phyloP scores from a whole-genome alignment of 2,329 filamentous ascomycete genomes.

The Geosmithia flava region DNA sequence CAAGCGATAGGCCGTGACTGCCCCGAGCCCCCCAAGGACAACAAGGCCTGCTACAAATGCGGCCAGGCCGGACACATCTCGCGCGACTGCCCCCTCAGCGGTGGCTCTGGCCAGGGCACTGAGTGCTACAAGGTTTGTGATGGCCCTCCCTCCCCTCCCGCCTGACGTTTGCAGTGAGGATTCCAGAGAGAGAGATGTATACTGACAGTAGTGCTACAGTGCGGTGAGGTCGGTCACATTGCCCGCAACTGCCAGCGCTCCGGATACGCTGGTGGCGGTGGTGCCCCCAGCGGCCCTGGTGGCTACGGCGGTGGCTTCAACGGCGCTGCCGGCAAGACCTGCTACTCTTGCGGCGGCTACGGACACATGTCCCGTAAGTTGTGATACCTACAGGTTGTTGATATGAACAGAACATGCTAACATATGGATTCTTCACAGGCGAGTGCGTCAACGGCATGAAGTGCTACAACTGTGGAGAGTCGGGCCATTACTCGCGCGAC shows the following conservation, averaged over 20 bases:
- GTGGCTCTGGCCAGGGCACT: constrained; percentile 35
- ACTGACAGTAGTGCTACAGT: constrained; percentile 30
- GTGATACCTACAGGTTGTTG: constrained; percentile 7
- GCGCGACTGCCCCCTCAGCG: constrained; percentile 62
- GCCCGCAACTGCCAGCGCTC: constrained; percentile 76
- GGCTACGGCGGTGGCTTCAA: constrained; percentile 35
- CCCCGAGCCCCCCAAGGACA: constrained; percentile 79
- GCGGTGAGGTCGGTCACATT: constrained; percentile 91
- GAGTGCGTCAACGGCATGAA: constrained; percentile 99
- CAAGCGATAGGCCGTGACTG: constrained; percentile 67
- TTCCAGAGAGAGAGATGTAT: not conserved
- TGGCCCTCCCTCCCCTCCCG: no score
- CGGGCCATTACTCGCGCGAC: constrained; percentile 89
- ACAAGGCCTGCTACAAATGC: constrained; percentile 65
- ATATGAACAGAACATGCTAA: not conserved
- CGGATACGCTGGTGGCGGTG: constrained; percentile 36
- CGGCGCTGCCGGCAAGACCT: constrained; percentile 61
- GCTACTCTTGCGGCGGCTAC: constrained; percentile 96
- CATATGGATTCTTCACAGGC: constrained; percentile 27
- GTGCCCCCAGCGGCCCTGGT: constrained; percentile 30
- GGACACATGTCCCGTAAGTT: constrained; percentile 81
- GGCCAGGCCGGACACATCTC: constrained; percentile 82
- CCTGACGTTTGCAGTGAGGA: constrained; percentile 2
- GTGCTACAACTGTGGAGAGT: constrained; percentile 98
- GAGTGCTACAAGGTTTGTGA: constrained; percentile 75